Evolutionary conservation across 345 rosid genomes (phyloP).

Genomic region (Psidium friedrichsthalianum): DNA sequence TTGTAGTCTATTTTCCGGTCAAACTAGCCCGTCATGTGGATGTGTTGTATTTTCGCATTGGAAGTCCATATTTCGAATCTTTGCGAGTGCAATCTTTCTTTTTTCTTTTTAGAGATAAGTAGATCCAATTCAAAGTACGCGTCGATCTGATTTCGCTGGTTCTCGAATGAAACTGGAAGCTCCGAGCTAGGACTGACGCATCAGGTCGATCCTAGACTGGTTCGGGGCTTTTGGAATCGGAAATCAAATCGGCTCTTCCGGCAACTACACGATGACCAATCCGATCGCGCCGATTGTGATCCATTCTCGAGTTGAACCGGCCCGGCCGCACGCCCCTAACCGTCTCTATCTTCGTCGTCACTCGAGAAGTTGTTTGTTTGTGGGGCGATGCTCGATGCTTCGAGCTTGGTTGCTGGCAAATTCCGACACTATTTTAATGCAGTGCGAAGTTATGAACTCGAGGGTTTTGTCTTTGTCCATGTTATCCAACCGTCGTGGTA

Average conservation of each 20-base stretch:
- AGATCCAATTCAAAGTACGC: background rate
- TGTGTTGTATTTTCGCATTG: background rate
- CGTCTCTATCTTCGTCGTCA: background rate
- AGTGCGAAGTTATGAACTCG: background rate
- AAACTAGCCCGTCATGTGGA: background rate
- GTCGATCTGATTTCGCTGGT: background rate
- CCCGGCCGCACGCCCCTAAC: background rate
- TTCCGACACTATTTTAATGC: background rate
- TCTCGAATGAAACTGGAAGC: background rate
- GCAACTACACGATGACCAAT: background rate
- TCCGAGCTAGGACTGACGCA: background rate
- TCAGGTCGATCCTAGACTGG: background rate
- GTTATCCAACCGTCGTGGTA: background rate
- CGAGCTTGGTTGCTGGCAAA: background rate
- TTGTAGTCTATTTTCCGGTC: background rate
- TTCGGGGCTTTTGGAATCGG: background rate
- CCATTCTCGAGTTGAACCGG: background rate
- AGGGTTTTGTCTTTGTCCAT: background rate
- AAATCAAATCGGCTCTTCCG: background rate
- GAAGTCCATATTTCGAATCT: background rate
- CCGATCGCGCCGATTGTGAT: background rate
- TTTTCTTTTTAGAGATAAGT: no score
- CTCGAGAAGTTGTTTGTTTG: background rate
- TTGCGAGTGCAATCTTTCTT: accelerated
- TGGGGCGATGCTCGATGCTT: background rate